Evolutionary conservation across 2,329 filamentous ascomycete species (phyloP), one percentile per base, ranked within the genome.

Genomic region (Colletotrichum brevisporum): DNA sequence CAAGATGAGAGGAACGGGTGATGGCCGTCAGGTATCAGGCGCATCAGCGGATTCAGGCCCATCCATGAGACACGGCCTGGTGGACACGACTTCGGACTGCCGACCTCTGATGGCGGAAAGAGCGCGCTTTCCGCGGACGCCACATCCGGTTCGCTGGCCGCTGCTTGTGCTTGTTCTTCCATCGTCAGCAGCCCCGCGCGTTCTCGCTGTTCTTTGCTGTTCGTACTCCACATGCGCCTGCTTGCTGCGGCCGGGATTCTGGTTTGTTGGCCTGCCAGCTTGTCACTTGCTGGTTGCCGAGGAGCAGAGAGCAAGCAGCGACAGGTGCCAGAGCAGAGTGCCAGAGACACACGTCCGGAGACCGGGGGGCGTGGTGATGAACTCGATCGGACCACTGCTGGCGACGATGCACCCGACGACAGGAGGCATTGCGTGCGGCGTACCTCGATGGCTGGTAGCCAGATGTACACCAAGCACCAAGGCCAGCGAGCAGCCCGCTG

Each of bases 1-100:
- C 48, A 24, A 65, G 54, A 69, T 69, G 66, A 69, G 66, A 69
- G 66, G 66, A 69, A 69, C 66, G 55, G 66, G 53, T 69, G 66
- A 69, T 65, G 61, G 24, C 43, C 61, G 54, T 65, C 54, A 43
- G 61, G 66, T 69, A 59, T 65, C 66, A 65, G 66, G 61, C 61
- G 13, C 66, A 65, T 52, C 61, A 31, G 51, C 41, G 41, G 41
- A 43, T 27, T 53, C 51, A 56, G 26, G 57, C 26, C 43, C 66
- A 59, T 59, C 61, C 36, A 65, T 69, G 66, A 65, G 66, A 65
- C 50, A 36, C 60, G 54, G 59, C 51, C 55, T n/a, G 45, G 58
- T 53, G 48, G 48, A 24, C 26, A 54, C 39, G 10, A 36, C 31
- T 36, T 36, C 31, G 31, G 31, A 10, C 31, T 36, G 31, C 31